Evolutionary conservation across 2,329 filamentous ascomycete genomes (phyloP).

Genomic region (Epichloe glyceriae): DNA sequence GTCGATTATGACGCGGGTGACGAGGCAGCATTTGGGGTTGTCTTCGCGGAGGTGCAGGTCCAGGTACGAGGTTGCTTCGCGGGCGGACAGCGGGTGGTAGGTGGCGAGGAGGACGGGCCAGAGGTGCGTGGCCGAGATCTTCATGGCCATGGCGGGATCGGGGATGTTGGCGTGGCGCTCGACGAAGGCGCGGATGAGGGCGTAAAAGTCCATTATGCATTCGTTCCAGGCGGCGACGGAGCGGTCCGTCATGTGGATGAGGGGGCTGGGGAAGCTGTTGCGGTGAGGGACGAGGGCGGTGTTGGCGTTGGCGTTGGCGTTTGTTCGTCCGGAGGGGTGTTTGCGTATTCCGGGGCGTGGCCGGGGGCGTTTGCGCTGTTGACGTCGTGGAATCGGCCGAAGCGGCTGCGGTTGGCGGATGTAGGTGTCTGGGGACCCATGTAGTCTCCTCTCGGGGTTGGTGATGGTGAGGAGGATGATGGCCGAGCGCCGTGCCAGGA

Average conservation of each 20-base stretch:
- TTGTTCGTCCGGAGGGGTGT: neutral
- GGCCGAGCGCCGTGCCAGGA: constrained; percentile 11
- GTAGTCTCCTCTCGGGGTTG: constrained; percentile 11
- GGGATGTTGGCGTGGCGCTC: constrained; percentile 21
- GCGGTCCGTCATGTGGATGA: constrained; percentile 24
- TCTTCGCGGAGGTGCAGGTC: constrained; percentile 26
- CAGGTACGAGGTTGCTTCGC: constrained; percentile 27
- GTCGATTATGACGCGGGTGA: constrained; percentile 29
- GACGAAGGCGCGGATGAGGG: constrained; percentile 23
- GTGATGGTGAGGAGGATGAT: neutral
- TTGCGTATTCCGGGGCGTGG: neutral
- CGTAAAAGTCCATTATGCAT: constrained; percentile 24
- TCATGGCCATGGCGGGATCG: constrained; percentile 15
- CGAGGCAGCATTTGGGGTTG: constrained; percentile 28
- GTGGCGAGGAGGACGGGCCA: constrained; percentile 25
- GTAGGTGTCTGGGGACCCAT: constrained; percentile 21
- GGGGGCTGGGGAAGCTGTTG: constrained; percentile 12
- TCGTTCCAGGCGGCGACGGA: constrained; percentile 22
- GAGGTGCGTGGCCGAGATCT: constrained; percentile 17
- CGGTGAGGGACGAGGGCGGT: constrained; percentile 9
- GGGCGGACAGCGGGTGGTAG: constrained; percentile 24
- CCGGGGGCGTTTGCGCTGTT: neutral
- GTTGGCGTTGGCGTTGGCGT: neutral
- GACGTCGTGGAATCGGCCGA: constrained; percentile 18
- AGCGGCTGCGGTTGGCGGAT: constrained; percentile 13